Evolutionary conservation across 179 eudicot species (phyloP).

Genomic region (Beta corolliflora): DNA sequence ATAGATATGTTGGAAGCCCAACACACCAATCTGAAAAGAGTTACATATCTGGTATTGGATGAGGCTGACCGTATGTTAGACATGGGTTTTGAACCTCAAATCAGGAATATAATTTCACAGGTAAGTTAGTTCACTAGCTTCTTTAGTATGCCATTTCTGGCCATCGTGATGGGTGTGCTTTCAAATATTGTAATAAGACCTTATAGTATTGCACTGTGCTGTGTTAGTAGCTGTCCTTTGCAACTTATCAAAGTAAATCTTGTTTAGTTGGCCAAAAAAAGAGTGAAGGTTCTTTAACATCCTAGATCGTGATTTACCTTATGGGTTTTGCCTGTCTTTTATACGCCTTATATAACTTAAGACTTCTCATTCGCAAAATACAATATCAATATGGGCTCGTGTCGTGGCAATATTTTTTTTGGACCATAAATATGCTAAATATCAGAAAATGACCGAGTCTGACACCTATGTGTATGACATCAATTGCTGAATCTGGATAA

Average conservation of each 20-base stretch:
- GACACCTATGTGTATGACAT: not conserved
- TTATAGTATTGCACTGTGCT: not conserved
- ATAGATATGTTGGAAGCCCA: conserved; percentile 91
- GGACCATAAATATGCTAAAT: not conserved
- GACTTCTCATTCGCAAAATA: not conserved
- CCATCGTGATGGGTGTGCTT: not conserved
- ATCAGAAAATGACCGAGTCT: not conserved
- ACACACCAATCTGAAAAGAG: conserved; percentile 78
- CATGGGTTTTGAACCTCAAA: conserved; percentile 96
- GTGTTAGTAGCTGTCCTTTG: not conserved
- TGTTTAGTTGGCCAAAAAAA: not conserved
- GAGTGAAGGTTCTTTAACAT: not conserved
- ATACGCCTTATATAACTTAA: not conserved
- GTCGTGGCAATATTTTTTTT: not conserved
- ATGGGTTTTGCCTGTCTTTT: too few species aligned
- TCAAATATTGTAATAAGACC: conserved; percentile 3
- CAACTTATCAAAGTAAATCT: not conserved
- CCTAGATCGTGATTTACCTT: not conserved
- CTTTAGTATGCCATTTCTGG: not conserved
- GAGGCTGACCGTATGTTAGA: conserved; percentile 96
- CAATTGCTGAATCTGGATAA: not conserved
- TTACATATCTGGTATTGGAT: conserved; percentile 84
- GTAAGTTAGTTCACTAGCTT: conserved; percentile 34
- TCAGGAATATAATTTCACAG: conserved; percentile 77
- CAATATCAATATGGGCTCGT: not conserved